phyloP scores from a whole-genome alignment of 2,329 filamentous ascomycete genomes.

The Trichoderma atroviride region DNA sequence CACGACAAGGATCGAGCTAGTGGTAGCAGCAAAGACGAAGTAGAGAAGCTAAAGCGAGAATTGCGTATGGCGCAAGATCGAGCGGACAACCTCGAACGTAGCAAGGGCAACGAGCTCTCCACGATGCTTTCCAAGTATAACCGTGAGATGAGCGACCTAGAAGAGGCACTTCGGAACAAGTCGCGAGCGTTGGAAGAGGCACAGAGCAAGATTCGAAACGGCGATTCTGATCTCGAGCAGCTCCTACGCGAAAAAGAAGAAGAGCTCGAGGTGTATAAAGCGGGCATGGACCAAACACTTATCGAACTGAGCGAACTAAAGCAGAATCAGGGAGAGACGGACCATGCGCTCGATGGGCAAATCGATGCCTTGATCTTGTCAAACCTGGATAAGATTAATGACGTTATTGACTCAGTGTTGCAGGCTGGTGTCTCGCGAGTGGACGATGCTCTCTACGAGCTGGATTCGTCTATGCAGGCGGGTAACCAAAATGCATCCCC shows the following conservation, averaged over 20 bases:
- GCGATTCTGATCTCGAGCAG: conserved; percentile 82
- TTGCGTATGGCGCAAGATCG: conserved; percentile 88
- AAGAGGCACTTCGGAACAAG: conserved; percentile 89
- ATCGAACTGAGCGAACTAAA: conserved; percentile 89
- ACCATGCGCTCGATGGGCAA: conserved; percentile 82
- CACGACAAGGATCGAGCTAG: conserved; percentile 89
- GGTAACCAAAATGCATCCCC: conserved; percentile 98
- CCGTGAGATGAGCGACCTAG: conserved; percentile 93
- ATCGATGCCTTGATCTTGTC: conserved; percentile 87
- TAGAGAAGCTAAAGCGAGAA: conserved; percentile 93
- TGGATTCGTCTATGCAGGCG: conserved; percentile 97
- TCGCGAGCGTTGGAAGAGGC: conserved; percentile 83
- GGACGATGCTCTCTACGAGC: conserved; percentile 93
- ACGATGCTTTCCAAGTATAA: conserved; percentile 96
- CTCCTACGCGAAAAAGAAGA: conserved; percentile 92
- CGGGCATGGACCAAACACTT: conserved; percentile 94
- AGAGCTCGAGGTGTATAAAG: conserved; percentile 96
- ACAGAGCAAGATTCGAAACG: conserved; percentile 75
- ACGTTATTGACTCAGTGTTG: conserved; percentile 95
- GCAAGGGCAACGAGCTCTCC: conserved; percentile 93
- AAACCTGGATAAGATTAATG: conserved; percentile 90
- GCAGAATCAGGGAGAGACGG: conserved; percentile 72
- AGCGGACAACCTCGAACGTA: conserved; percentile 87
- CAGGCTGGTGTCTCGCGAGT: conserved; percentile 91
- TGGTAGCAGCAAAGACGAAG: conserved; percentile 86